phyloP scores from a whole-genome alignment of 2,329 filamentous ascomycete genomes.

The Hymenoscyphus scutula region DNA sequence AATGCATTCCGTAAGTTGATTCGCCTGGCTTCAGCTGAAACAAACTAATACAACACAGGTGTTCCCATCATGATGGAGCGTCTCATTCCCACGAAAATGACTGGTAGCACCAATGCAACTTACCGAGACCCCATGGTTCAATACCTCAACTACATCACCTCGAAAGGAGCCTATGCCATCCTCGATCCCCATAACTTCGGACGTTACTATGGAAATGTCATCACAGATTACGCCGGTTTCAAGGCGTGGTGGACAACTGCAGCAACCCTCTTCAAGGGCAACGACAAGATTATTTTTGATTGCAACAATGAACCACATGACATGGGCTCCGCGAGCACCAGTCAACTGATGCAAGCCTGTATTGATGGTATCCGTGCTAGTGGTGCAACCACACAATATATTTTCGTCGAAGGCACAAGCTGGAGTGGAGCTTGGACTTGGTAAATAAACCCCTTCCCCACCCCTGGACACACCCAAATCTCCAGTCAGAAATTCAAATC shows the following conservation, averaged over 20 bases:
- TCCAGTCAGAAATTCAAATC: background rate
- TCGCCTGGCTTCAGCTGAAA: background rate
- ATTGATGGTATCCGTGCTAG: constrained; percentile 44
- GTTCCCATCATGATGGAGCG: constrained; percentile 55
- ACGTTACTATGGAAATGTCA: constrained; percentile 45
- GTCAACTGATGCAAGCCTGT: constrained; percentile 43
- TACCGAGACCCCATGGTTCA: constrained; percentile 20
- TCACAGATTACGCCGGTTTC: constrained; percentile 39
- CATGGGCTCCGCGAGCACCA: constrained; percentile 38
- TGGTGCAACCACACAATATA: constrained; percentile 50
- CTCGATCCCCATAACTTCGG: constrained; percentile 51
- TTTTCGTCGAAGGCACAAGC: constrained; percentile 56
- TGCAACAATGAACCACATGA: constrained; percentile 47
- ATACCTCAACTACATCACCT: constrained; percentile 44
- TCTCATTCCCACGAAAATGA: constrained; percentile 48
- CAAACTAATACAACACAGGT: constrained; percentile 37
- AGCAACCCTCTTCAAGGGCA: constrained; percentile 38
- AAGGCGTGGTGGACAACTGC: constrained; percentile 42
- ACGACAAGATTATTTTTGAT: constrained; percentile 41
- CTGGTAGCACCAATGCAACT: constrained; percentile 40
- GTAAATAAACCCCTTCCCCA: constrained; percentile 7
- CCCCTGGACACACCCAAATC: background rate
- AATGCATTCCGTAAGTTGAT: constrained; percentile 35
- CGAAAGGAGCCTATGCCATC: constrained; percentile 47
- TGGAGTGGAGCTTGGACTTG: constrained; percentile 31